phyloP scores from a whole-genome alignment of 169 alveolate species.

The Toxoplasma gondii region DNA sequence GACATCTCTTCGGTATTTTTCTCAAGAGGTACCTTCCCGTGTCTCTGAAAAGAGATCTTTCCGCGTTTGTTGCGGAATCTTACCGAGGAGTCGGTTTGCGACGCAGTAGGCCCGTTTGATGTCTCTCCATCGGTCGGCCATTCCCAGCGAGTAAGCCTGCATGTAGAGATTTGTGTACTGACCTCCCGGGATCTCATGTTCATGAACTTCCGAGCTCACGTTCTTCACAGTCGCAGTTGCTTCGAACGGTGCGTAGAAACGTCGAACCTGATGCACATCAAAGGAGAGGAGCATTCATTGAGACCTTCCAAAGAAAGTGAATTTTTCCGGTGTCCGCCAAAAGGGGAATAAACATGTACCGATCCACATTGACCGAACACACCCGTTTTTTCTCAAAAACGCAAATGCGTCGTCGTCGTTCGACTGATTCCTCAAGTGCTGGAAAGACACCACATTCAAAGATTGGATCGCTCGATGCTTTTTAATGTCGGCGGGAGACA shows the following conservation, averaged over 20 bases:
- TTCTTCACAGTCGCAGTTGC: conserved; percentile 50
- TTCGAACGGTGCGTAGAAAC: conserved; percentile 51
- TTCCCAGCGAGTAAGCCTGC: conserved; percentile 52
- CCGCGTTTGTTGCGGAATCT: not conserved
- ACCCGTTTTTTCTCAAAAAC: not conserved
- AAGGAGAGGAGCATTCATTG: not conserved
- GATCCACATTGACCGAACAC: not conserved
- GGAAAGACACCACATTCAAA: too few species aligned
- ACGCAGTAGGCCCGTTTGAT: conserved; percentile 38
- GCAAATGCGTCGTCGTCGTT: too few species aligned
- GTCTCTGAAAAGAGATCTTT: not conserved
- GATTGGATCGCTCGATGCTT: too few species aligned
- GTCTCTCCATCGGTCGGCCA: conserved; percentile 50
- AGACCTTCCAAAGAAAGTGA: not conserved
- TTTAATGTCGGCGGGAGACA: too few species aligned
- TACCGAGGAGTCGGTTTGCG: conserved; percentile 42
- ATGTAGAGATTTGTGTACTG: conserved; percentile 55
- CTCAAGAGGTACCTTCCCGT: not conserved
- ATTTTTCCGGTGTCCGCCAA: not conserved
- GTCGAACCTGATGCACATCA: conserved; percentile 10
- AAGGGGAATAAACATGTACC: not conserved
- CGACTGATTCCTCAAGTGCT: too few species aligned
- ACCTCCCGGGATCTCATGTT: conserved; percentile 57
- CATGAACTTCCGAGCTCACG: conserved; percentile 51
- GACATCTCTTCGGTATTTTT: not conserved